Percentiles rank a stretch among this genome's conserved stretches.
phyloP scores from a whole-genome alignment of 768 basidiomycete species.

The Trametopsis cervina region DNA sequence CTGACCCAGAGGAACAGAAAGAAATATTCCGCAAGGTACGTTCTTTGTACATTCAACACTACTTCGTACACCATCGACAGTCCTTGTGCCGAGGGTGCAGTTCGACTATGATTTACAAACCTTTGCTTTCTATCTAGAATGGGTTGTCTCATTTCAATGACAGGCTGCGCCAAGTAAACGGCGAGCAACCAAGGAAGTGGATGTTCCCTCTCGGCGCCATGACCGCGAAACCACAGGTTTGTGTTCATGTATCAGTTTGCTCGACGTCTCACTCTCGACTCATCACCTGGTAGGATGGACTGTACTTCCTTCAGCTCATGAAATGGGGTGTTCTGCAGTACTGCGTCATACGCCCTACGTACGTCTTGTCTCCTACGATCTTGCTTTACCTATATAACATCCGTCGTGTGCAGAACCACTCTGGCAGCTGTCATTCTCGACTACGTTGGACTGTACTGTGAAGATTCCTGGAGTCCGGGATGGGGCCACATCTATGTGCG shows the following conservation, averaged over 20 bases:
- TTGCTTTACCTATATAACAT: background rate
- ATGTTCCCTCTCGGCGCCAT: slow-evolving; percentile 61
- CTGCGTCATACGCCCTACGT: slow-evolving; percentile 57
- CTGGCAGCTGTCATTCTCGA: slow-evolving; percentile 56
- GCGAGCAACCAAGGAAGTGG: slow-evolving; percentile 50
- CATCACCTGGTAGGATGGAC: slow-evolving; percentile 39
- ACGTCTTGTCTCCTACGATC: slow-evolving; percentile 15
- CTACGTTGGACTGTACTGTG: slow-evolving; percentile 64
- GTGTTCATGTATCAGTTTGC: slow-evolving; percentile 8
- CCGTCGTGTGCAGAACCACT: slow-evolving; percentile 36
- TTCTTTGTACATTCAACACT: background rate
- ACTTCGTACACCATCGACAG: background rate
- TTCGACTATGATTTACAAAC: too few species aligned
- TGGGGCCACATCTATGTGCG: slow-evolving; percentile 65
- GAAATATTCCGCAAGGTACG: slow-evolving; percentile 43
- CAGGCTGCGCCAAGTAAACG: slow-evolving; percentile 32
- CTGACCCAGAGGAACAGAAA: slow-evolving; percentile 53
- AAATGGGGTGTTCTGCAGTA: slow-evolving; percentile 76
- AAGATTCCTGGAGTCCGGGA: slow-evolving; percentile 57
- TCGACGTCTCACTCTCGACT: slow-evolving; percentile 4
- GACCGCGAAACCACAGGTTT: slow-evolving; percentile 54
- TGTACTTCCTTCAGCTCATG: slow-evolving; percentile 67
- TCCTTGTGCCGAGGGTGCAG: too few species aligned
- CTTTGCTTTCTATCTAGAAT: too few species aligned
- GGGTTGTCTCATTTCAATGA: slow-evolving; percentile 57